These are phyloP conservation scores for Aspergillus brasiliensis DNA, from an alignment of 2,329 filamentous ascomycete species.

Conservation along the genomic window DNA sequence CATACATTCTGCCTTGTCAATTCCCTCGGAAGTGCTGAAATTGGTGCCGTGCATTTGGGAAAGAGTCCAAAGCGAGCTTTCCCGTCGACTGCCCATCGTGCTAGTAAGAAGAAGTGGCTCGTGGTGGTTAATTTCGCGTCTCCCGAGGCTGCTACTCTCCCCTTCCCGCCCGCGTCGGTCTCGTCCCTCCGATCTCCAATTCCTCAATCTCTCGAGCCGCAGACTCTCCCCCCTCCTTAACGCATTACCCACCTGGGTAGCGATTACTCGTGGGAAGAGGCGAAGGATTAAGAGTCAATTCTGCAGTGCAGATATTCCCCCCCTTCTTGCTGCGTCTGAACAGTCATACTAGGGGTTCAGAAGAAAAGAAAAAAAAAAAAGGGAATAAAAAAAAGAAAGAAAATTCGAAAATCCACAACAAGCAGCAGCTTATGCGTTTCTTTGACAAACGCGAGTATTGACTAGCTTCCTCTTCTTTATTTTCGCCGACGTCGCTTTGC, in stretches of 20 bases:
- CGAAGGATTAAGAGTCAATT: conserved; percentile 22
- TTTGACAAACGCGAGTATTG: conserved; percentile 9
- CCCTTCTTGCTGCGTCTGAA: conserved; percentile 20
- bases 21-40: conserved; percentile 26
- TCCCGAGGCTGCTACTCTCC: conserved; percentile 20
- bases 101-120: conserved; percentile 13
- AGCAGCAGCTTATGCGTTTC: conserved; percentile 4
- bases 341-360: background rate
- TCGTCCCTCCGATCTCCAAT: conserved; percentile 16
- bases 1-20: conserved; percentile 22
- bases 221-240: conserved; percentile 20
- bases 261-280: conserved; percentile 26
- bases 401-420: conserved; percentile 23
- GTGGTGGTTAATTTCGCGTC: conserved; percentile 23
- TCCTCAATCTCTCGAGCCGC: conserved; percentile 28
- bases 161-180: conserved; percentile 27
- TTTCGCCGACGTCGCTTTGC: conserved; percentile 18
- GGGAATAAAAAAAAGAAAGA: conserved; percentile 11
- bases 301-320: conserved; percentile 35
- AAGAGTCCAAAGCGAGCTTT: background rate
- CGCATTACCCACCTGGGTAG: conserved; percentile 27
- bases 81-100: background rate
- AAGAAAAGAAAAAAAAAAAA: conserved; percentile 14
- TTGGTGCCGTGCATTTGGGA: conserved; percentile 14
- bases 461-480: conserved; percentile 13